Percentiles rank a stretch among this genome's conserved stretches.
These are phyloP conservation scores for Xylaria curta DNA, from an alignment of 495 filamentous ascomycete species.

Conservation along the genomic window DNA sequence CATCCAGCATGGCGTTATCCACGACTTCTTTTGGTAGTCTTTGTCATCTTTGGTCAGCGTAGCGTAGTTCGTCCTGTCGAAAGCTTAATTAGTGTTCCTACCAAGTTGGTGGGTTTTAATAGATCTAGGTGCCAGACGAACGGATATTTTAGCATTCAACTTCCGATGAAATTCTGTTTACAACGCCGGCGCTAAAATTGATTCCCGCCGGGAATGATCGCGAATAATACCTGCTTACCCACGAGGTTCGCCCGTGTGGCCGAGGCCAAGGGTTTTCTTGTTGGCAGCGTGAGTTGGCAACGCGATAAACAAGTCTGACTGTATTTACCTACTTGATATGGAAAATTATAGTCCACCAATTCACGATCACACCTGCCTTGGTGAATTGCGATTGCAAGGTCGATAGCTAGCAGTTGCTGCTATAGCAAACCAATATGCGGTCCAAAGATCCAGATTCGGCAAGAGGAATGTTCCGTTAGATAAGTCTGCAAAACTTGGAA, in stretches of 20 bases:
- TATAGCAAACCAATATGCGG: neutral
- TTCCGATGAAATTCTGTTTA: neutral
- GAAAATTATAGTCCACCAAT: constrained; percentile 17
- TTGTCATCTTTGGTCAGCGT: constrained; percentile 13
- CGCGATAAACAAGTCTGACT: neutral
- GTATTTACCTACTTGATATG: constrained; percentile 9
- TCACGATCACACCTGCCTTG: constrained; percentile 15
- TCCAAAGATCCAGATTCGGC: neutral
- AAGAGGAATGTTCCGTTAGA: neutral
- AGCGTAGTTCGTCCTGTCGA: neutral
- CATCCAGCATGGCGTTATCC: neutral
- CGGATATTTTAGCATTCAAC: neutral
- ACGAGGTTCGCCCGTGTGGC: neutral
- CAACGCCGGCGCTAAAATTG: neutral
- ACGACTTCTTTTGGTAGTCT: neutral
- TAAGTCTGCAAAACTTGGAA: neutral
- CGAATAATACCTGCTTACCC: neutral
- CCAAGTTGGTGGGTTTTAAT: constrained; percentile 9
- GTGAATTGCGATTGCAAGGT: neutral
- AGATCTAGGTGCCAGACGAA: neutral
- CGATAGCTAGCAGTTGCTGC: neutral
- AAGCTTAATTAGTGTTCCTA: constrained; percentile 7
- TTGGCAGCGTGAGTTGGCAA: neutral
- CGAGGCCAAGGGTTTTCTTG: neutral
- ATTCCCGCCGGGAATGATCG: neutral